These are phyloP conservation scores for Cocos nucifera DNA, from an alignment of 176 grass and related monocot genomes.

Conservation along the genomic window DNA sequence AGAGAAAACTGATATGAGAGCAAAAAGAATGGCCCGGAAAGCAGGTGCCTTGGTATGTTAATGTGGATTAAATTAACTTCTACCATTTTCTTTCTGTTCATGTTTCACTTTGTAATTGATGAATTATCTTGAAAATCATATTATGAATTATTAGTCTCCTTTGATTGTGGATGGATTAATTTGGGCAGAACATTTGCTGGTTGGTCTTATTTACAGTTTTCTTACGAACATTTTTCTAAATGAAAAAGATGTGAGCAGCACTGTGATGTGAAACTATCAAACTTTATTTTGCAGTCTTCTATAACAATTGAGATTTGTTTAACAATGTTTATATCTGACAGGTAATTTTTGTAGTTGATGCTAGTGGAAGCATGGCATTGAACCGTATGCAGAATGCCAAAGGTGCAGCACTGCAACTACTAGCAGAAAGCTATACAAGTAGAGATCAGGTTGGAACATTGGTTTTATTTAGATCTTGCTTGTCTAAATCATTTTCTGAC, in stretches of 20 bases:
- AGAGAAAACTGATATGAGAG: conserved; percentile 97
- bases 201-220: too few relatives aligned
- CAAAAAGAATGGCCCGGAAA: conserved; percentile 99
- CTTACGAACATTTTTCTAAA: too few relatives aligned
- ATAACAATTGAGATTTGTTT: too few relatives aligned
- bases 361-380: conserved; percentile 98
- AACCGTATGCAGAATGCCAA: conserved; percentile 99
- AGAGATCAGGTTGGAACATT: conserved; percentile 70
- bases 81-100: background rate
- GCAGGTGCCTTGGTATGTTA: conserved; percentile 81
- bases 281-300: too few relatives aligned
- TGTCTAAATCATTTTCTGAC: too few relatives aligned
- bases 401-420: conserved; percentile 85
- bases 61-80: background rate
- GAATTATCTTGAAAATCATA: conserved; percentile 1
- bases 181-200: too few relatives aligned
- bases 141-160: background rate
- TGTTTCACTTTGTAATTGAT: background rate
- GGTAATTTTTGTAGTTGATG: conserved; percentile 97
- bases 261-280: too few relatives aligned
- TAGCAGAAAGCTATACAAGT: conserved; percentile 97
- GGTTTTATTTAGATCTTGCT: too few relatives aligned
- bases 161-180: background rate
- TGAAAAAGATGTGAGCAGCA: too few relatives aligned
- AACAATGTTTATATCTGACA: conserved; percentile 24